Base-by-base conservation (phyloP, 2,329 filamentous ascomycete genomes). In the Colletotrichum viniferum region DNA sequence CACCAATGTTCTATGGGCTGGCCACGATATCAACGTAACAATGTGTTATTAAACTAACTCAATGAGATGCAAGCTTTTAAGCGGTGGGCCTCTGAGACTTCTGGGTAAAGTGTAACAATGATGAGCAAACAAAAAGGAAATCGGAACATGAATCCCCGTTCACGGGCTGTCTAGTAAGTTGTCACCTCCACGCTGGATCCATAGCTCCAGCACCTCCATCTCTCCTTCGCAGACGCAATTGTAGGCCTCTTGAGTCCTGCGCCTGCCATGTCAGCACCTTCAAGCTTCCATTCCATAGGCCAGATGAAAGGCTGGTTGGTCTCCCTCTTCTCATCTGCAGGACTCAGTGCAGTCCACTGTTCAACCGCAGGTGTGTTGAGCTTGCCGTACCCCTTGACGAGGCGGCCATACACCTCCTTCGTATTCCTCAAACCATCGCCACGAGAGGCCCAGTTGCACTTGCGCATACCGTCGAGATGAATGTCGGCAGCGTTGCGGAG, bases 401-500 rank as follows among this genome's bases (percentile, higher is more conserved):
- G 69, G 18, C 77, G 58, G 5, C 69, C 71, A n/a, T 74, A 68
- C 5, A 78, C 58, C 6, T 67, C 74, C 13, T 36, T 26, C 24
- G 76, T 74, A 4, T 36, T 72, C 16, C 68, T 65, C 66, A 69
- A 28, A 18, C 73, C 65, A 28, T 78, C 77, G 5, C 76, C 68
- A 12, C 78, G 67, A 12, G 73, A 58, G 1, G 77, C 76, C 78
- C 79, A 79, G 14, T 77, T 78, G 70, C 78, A 79, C 8, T 78
- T 74, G 4, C 79, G 76, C 61, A 80, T 64, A n/a, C 78, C 78
- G 43, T 78, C 78, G 9, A 80, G 74, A 38, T 80, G 78, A 4
- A 69, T 7, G 32, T 80, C 79, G 0, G 77, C 78, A 3, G 77
- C 76, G 4, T 43, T 71, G 8, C 78, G 78, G 24, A 80, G 72